Base-by-base conservation (phyloP, 225 moss, liverwort and hornwort species). In the Asterella californica region DNA sequence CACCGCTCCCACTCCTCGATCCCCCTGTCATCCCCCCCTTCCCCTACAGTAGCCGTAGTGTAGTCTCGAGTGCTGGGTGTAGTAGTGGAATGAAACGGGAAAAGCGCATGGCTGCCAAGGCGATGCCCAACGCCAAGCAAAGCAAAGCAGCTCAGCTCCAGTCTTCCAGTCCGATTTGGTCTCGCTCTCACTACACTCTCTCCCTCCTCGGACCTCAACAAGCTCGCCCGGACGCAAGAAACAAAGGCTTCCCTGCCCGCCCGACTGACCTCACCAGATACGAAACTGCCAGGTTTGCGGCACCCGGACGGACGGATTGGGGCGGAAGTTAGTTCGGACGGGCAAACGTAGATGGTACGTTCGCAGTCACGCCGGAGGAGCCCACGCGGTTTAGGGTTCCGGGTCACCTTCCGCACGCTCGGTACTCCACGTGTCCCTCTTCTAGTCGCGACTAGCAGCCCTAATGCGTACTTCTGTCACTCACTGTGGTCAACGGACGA, bases 351-450 rank as follows among this genome's bases (percentile, higher is more conserved):
- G 71, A 72, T 42, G 45, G 71, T 48, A 29, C 49, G 46, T 36
- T 34, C 19, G 32, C 69, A 29, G 69, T 64, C 64, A 70, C 24
- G 72, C 47, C 25, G 72, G 47, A 72, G 46, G 37, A 72, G 72
- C 72, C 27, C 72, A 72, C 72, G 72, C 72, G 72, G 45, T 72
- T 72, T 72, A 72, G 72, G 72, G 72, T 48, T 72, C 47, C 29
- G n/a, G 25, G 36, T 45, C 70, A 71, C n/a, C 46, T 14, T 19
- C 18, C 34, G 36, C 67, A 67, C 10, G 19, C 67, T 33, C 32
- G 67, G 33, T 11, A 14, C 67, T 67, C 67, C 67, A 67, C 67
- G 67, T 19, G 67, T 67, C 67, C 2, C 6, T 14, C 32, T 34
- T 17, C 36, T 15, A 67, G 32, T 67, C 67, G 33, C 33, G 2